Evolutionary conservation across 352 stramenopile species (phyloP).

Genomic region (Thraustochytrium sp.): DNA sequence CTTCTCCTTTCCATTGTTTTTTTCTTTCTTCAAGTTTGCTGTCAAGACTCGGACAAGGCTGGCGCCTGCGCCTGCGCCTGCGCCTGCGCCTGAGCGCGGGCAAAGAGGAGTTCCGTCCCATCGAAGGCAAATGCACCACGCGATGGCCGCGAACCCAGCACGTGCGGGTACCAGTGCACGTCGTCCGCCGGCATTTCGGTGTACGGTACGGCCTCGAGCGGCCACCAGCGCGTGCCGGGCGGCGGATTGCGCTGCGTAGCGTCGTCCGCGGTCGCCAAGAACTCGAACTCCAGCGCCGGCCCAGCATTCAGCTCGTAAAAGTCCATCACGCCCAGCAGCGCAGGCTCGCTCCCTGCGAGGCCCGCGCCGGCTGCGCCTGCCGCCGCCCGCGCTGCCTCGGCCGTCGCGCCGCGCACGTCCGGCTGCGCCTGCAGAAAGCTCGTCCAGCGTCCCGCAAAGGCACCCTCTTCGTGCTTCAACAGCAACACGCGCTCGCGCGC

Average conservation of each 20-base stretch:
- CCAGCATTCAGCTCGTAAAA: not conserved
- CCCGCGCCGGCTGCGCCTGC: not conserved
- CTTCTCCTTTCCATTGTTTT: not conserved
- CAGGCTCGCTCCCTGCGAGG: not conserved
- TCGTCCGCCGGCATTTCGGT: slow-evolving; percentile 1
- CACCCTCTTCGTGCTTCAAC: not conserved
- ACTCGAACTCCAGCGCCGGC: slow-evolving; percentile 16
- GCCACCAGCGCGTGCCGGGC: not conserved
- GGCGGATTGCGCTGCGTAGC: not conserved
- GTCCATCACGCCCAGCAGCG: not conserved
- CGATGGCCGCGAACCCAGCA: not conserved
- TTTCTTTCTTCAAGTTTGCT: not conserved
- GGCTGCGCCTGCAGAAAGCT: too few relatives aligned
- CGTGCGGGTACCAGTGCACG: not conserved
- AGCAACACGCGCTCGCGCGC: not conserved
- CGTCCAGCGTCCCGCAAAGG: too few relatives aligned
- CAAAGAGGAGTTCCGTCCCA: not conserved
- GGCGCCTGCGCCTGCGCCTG: not conserved
- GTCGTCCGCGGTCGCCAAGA: not conserved
- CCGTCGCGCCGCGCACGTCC: not conserved
- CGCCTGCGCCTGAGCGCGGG: not conserved
- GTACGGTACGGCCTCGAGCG: not conserved
- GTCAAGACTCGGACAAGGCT: not conserved
- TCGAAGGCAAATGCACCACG: slow-evolving; percentile 23
- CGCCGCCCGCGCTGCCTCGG: not conserved